Base-by-base conservation (phyloP, 441 rosid species). In the Brassica hybrid region DNA sequence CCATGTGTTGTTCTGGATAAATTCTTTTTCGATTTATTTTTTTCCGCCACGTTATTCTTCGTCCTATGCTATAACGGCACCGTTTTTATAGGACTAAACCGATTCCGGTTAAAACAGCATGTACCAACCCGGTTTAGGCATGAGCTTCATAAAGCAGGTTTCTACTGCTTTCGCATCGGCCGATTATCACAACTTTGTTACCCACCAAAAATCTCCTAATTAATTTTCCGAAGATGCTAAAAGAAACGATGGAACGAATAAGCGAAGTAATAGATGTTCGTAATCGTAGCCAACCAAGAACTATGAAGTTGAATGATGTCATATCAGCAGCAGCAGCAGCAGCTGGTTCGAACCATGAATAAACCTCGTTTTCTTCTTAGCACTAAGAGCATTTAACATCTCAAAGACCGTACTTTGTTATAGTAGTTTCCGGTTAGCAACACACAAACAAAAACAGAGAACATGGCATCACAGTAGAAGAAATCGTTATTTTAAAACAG, bases 1-100 rank as follows among this genome's bases (percentile, higher is more conserved):
- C 65, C 34, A 59, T 75, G 67, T 21, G 79, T 50, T 41, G 62
- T n/a, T n/a, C n/a, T 59, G 11, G 32, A 17, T 58, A 18, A 18
- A 2, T 23, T 8, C 16, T 62, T 61, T 23, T 61, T 6, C 18
- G 11, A 25, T 60, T 57, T 61, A 7, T 50, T n/a, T 50, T 30
- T 62, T 7, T 61, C 0, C 8, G 41, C 19, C 66, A 30, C 12
- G 1, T 62, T 38, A n/a, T n/a, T n/a, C n/a, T n/a, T n/a, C n/a
- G n/a, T n/a, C n/a, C n/a, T 30, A 14, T 16, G 2, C n/a, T 2
- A 14, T 32, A 63, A 34, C 67, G 67, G 0, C 67, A 9, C n/a
- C 67, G 48, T 34, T 63, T 34, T 63, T 63, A 0, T 0, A 1
- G 6, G 66, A 25, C 38, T 25, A 21, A 60, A 12, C 18, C 18